These are phyloP conservation scores for Colletotrichum neosansevieriae DNA, from an alignment of 2,329 filamentous ascomycete species.

Conservation along the genomic window DNA sequence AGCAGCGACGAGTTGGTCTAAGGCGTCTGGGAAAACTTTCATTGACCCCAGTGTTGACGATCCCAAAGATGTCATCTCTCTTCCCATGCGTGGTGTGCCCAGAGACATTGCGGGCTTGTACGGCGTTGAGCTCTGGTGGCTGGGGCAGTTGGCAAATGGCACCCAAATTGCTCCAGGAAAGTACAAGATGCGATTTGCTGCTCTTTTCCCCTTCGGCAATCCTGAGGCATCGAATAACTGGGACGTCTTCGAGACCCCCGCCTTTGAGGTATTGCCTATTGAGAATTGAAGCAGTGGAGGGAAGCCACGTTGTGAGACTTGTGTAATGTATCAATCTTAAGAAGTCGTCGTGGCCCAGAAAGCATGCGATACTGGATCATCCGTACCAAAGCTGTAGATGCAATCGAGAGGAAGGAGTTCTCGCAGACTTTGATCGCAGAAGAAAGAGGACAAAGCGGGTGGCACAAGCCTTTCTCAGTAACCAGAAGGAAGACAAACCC, in stretches of 20 bases:
- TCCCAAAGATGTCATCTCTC: slow-evolving; percentile 52
- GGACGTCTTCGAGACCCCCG: slow-evolving; percentile 35
- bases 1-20: slow-evolving; percentile 35
- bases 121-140: slow-evolving; percentile 53
- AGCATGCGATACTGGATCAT: too few species aligned
- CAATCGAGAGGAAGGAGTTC: too few species aligned
- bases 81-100: slow-evolving; percentile 51
- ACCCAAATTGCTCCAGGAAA: slow-evolving; percentile 54
- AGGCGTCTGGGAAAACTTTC: slow-evolving; percentile 49
- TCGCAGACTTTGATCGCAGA: too few species aligned
- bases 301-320: not conserved
- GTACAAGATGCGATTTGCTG: slow-evolving; percentile 47
- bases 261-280: slow-evolving; percentile 45
- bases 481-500: too few species aligned
- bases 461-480: too few species aligned
- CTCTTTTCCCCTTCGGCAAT: slow-evolving; percentile 30
- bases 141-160: slow-evolving; percentile 57
- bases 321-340: not conserved
- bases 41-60: slow-evolving; percentile 52
- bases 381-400: too few species aligned
- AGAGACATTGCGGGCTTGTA: slow-evolving; percentile 45
- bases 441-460: too few species aligned
- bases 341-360: too few species aligned
- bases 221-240: slow-evolving; percentile 31
- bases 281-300: not conserved